phyloP scores from a whole-genome alignment of 352 stramenopile species.

The Pythium vanterpoolii region DNA sequence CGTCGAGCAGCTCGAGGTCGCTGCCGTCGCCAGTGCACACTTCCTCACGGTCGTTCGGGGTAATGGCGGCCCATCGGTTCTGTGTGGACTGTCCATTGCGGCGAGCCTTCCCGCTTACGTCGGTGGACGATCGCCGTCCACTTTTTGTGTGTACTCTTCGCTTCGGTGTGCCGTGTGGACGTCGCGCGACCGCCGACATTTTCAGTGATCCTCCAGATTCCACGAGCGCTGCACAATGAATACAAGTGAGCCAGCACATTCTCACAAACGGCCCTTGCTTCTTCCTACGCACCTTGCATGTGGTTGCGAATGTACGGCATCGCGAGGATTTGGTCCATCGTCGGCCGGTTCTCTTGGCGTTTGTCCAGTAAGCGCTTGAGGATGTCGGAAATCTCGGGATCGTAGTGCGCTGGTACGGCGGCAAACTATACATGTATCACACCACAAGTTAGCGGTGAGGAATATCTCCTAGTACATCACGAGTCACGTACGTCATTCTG shows the following conservation, averaged over 20 bases:
- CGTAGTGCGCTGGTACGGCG: slow-evolving; percentile 54
- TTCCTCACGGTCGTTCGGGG: slow-evolving; percentile 35
- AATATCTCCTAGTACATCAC: not conserved
- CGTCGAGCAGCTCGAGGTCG: slow-evolving; percentile 50
- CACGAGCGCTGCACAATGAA: slow-evolving; percentile 30
- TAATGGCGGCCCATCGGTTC: slow-evolving; percentile 48
- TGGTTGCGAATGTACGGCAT: slow-evolving; percentile 74
- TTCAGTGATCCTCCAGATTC: slow-evolving; percentile 56
- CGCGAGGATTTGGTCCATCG: slow-evolving; percentile 73
- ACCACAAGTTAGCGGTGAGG: not conserved
- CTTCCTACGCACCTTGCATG: slow-evolving; percentile 46
- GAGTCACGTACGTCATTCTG: slow-evolving; percentile 54
- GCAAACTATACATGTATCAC: slow-evolving; percentile 32
- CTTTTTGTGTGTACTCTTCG: slow-evolving; percentile 46
- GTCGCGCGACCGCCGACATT: slow-evolving; percentile 33
- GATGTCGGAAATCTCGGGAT: slow-evolving; percentile 49
- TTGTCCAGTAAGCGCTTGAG: slow-evolving; percentile 64
- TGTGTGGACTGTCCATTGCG: slow-evolving; percentile 4
- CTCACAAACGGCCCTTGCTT: not conserved
- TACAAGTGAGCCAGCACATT: not conserved
- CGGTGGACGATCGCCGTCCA: slow-evolving; percentile 34
- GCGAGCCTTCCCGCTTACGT: slow-evolving; percentile 16
- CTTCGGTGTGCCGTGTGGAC: slow-evolving; percentile 33
- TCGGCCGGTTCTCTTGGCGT: slow-evolving; percentile 47
- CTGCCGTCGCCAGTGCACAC: slow-evolving; percentile 26